Evolutionary conservation across 495 filamentous ascomycete species (phyloP).

Genomic region (Clavariopsis aquatica): DNA sequence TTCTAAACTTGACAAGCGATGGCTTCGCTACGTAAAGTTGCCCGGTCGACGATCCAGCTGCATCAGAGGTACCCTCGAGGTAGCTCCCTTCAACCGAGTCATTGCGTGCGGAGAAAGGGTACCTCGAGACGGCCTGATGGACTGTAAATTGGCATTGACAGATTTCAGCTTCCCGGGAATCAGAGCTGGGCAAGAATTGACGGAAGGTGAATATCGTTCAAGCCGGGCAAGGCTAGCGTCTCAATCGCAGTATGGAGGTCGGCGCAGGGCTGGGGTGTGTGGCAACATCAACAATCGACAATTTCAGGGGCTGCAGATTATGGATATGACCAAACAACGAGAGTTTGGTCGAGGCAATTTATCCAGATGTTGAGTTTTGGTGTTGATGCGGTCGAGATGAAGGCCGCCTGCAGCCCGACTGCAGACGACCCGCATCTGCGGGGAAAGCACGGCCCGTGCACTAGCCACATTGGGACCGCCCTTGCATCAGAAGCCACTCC

Average conservation of each 20-base stretch:
- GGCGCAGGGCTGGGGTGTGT: conserved; percentile 6
- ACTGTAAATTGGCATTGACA: background rate
- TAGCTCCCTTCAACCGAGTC: conserved; percentile 9
- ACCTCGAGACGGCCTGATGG: background rate
- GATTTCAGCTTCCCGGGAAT: background rate
- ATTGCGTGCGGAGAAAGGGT: background rate
- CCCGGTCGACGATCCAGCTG: background rate
- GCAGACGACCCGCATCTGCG: conserved; percentile 9
- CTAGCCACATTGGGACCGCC: conserved; percentile 16
- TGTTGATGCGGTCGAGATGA: conserved; percentile 28
- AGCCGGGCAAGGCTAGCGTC: conserved; percentile 8
- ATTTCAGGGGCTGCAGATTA: conserved; percentile 7
- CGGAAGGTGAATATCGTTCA: conserved; percentile 6
- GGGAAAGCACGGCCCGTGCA: conserved; percentile 14
- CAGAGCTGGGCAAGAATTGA: conserved; percentile 1
- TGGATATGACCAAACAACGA: conserved; percentile 11
- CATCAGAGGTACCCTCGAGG: background rate
- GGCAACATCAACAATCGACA: background rate
- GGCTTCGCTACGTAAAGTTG: background rate
- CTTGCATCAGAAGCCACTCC: conserved; percentile 7
- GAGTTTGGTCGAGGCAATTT: conserved; percentile 24
- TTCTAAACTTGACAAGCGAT: conserved; percentile 19
- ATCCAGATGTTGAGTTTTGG: conserved; percentile 18
- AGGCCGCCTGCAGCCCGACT: conserved; percentile 9
- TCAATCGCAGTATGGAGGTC: background rate